phyloP scores from a whole-genome alignment of 1,284 basidiomycete species.

The Filobasidium uniguttulatum region DNA sequence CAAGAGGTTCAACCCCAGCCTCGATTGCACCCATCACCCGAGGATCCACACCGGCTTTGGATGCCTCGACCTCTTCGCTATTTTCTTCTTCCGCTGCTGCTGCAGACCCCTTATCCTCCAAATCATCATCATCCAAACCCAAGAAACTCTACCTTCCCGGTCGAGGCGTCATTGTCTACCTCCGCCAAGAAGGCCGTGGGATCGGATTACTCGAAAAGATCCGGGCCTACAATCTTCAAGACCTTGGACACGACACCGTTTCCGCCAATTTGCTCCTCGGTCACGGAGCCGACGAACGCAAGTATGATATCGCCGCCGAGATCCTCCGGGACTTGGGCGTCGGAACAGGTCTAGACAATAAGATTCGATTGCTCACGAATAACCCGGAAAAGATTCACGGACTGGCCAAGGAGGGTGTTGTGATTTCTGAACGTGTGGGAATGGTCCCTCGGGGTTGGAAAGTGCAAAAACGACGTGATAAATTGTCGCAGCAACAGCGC shows the following conservation, averaged over 20 bases:
- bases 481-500: constrained; percentile 13
- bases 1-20: no score
- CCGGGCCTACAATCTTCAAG: constrained; percentile 94
- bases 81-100: constrained; percentile 17
- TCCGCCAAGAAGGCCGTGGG: constrained; percentile 96
- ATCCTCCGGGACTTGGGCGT: constrained; percentile 81
- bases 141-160: constrained; percentile 45
- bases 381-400: constrained; percentile 95
- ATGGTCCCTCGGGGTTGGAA: constrained; percentile 93
- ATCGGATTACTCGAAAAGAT: constrained; percentile 95
- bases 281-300: constrained; percentile 83
- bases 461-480: constrained; percentile 14
- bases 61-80: constrained; percentile 24
- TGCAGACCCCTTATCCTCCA: constrained; percentile 5
- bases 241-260: constrained; percentile 96
- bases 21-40: no score
- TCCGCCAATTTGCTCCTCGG: constrained; percentile 92
- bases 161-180: constrained; percentile 88
- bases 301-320: constrained; percentile 79
- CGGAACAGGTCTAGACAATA: constrained; percentile 40
- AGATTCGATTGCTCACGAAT: constrained; percentile 80
- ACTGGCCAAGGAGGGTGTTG: constrained; percentile 67
- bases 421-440: constrained; percentile 67
- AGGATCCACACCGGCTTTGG: constrained; percentile 32
- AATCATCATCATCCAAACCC: no score